A percentile compares a stretch with the other conserved stretches of the same genome.
Conservation (phyloP, 2,329 filamentous ascomycete genomes). For the Rhynchosporium agropyri region DNA sequence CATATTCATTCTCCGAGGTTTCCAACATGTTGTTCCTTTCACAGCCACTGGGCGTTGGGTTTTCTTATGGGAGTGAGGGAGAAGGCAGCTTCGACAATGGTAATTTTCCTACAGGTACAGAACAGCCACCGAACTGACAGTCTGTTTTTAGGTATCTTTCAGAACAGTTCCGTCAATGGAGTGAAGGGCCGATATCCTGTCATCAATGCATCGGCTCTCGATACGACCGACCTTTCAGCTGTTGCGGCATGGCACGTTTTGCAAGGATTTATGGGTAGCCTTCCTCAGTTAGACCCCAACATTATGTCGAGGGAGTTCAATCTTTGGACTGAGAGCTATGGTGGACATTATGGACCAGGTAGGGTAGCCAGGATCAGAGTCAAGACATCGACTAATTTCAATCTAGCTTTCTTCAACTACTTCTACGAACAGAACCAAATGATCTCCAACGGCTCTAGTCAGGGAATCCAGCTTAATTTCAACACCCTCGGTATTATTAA, state of each 20-base stretch:
- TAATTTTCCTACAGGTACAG: background rate
- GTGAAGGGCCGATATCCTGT: constrained; percentile 34
- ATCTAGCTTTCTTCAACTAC: constrained; percentile 53
- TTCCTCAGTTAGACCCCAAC: constrained; percentile 45
- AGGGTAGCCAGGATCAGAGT: background rate
- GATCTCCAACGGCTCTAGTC: constrained; percentile 51
- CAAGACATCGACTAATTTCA: background rate
- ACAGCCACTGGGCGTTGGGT: constrained; percentile 68
- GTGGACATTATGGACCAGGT: constrained; percentile 65
- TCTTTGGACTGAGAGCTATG: constrained; percentile 63
- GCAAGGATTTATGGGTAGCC: constrained; percentile 54
- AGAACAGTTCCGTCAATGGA: constrained; percentile 30
- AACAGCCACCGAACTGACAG: background rate
- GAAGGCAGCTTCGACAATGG: constrained; percentile 35
- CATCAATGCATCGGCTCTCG: constrained; percentile 50
- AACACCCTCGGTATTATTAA: constrained; percentile 68
- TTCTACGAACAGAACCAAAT: constrained; percentile 63
- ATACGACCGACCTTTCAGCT: constrained; percentile 60
- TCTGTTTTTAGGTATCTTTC: background rate
- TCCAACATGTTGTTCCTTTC: constrained; percentile 55
- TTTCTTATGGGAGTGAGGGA: constrained; percentile 58
- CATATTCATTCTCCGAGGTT: constrained; percentile 64
- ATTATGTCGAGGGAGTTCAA: constrained; percentile 46
- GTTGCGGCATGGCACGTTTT: constrained; percentile 57
- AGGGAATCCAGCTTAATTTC: constrained; percentile 60